Conservation (phyloP, 208 protist genomes). For the Leishmania amazonensis region DNA sequence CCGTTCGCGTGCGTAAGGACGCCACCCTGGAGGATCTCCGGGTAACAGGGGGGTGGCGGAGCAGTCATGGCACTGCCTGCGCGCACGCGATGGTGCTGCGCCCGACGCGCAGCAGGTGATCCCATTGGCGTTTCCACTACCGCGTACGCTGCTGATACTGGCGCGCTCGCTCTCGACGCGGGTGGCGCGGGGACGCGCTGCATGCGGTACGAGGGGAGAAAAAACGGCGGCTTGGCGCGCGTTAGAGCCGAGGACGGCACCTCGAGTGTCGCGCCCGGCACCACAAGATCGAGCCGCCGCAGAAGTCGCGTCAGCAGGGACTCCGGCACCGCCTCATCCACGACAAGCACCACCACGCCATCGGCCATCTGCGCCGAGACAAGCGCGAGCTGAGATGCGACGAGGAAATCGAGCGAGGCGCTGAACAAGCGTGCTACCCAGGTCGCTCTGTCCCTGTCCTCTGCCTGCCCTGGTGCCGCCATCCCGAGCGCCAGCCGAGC, state of each 20-base stretch:
- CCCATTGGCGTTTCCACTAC: slow-evolving; percentile 9
- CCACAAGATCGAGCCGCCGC: slow-evolving; percentile 6
- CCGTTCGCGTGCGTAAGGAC: slow-evolving; percentile 33
- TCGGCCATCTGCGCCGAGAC: slow-evolving; percentile 39
- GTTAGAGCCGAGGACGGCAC: slow-evolving; percentile 10
- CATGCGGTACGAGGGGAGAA: slow-evolving; percentile 39
- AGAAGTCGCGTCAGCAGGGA: slow-evolving; percentile 27
- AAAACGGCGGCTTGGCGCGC: slow-evolving; percentile 25
- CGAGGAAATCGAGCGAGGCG: slow-evolving; percentile 46
- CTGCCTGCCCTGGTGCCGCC: not conserved
- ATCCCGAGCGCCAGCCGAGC: slow-evolving; percentile 29
- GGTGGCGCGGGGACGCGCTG: not conserved
- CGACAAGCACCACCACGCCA: slow-evolving; percentile 33
- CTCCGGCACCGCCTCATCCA: slow-evolving; percentile 34
- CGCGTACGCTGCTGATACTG: not conserved
- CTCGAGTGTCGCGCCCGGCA: slow-evolving; percentile 21
- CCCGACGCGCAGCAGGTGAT: not conserved
- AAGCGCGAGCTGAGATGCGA: slow-evolving; percentile 38
- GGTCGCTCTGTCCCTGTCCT: not conserved
- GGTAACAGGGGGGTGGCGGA: slow-evolving; percentile 16
- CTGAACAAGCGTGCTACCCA: slow-evolving; percentile 20
- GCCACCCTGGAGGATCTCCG: slow-evolving; percentile 39
- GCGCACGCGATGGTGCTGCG: not conserved
- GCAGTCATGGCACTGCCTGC: slow-evolving; percentile 2
- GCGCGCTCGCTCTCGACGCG: not conserved